phyloP scores from a whole-genome alignment of 2,329 filamentous ascomycete species.

The Penicillium glabrum region DNA sequence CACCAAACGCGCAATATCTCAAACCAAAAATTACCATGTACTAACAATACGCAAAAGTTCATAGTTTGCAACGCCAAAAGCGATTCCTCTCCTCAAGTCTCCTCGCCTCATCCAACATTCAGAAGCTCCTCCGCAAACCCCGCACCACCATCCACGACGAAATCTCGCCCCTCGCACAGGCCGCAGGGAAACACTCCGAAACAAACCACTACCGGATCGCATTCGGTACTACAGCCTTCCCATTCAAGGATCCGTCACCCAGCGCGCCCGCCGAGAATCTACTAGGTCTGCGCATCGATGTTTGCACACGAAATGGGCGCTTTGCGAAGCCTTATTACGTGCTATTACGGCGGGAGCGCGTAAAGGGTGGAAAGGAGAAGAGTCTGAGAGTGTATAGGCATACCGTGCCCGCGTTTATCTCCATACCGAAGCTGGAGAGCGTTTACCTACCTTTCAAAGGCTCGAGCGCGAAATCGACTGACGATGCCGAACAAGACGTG shows the following conservation, averaged over 20 bases:
- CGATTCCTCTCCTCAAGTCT: constrained; percentile 43
- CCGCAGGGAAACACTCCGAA: constrained; percentile 33
- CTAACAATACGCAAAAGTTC: constrained; percentile 35
- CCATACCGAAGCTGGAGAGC: constrained; percentile 38
- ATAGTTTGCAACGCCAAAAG: constrained; percentile 38
- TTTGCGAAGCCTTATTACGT: constrained; percentile 47
- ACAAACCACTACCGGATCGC: constrained; percentile 46
- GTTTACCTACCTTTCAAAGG: constrained; percentile 31
- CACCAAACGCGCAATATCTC: background rate
- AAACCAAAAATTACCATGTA: background rate
- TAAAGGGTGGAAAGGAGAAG: constrained; percentile 15
- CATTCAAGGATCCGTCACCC: constrained; percentile 46
- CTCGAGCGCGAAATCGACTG: background rate
- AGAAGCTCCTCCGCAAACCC: constrained; percentile 28
- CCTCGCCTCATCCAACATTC: constrained; percentile 40
- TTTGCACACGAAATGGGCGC: constrained; percentile 39
- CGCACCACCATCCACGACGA: constrained; percentile 19
- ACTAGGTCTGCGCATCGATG: constrained; percentile 44
- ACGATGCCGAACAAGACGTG: background rate
- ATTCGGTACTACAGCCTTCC: constrained; percentile 47
- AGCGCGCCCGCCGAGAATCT: constrained; percentile 26
- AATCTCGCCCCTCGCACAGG: constrained; percentile 33
- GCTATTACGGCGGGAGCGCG: constrained; percentile 34
- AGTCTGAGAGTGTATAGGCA: constrained; percentile 41
- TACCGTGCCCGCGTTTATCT: constrained; percentile 48